Base-by-base conservation (phyloP, 768 basidiomycete genomes). In the Coprinellus micaceus region DNA sequence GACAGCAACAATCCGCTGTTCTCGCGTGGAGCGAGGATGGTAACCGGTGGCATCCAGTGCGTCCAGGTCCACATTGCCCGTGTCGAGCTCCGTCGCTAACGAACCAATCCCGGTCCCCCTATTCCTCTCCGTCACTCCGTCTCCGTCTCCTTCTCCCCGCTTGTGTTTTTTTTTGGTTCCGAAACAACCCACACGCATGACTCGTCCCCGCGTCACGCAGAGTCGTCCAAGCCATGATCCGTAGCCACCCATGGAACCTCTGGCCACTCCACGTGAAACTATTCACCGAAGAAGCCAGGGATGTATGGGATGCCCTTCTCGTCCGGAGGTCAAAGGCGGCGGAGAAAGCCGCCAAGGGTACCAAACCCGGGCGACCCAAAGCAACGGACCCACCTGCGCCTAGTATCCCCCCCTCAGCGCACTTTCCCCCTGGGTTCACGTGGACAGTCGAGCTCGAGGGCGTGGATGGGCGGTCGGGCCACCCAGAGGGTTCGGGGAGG, bases 201-300 rank as follows among this genome's bases (percentile, higher is more conserved):
- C n/a, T n/a, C n/a, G n/a, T 37, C 36, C 9, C 36, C 36, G 17
- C 36, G 9, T 17, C 36, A 17, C 10, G 7, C 46, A 88, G 87
- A 44, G 78, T 85, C 30, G 82, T 83, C 13, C 76, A 79, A 39
- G 75, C 74, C 19, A 88, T 92, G 83, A 69, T 92, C 12, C 73
- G 79, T 1, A 74, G 69, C 3, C 79, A 83, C 60, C 89, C 91
- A 0, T 94, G 87, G 68, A 80, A 75, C 58, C 78, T 78, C 19
- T 86, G 87, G 82, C 88, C 90, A 0, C 72, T 94, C 30, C 85
- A 84, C 57, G 81, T 91, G 61, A 88, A 87, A 61, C 67, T 92
- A 5, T 94, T 92, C 69, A 84, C 85, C 1, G 69, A 77, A 40
- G 81, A 85, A 53, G 86, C 85, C 12, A 74, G 77, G 19, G 76